Conservation (phyloP, 345 rosid genomes). For the Schrenkiella parvula region DNA sequence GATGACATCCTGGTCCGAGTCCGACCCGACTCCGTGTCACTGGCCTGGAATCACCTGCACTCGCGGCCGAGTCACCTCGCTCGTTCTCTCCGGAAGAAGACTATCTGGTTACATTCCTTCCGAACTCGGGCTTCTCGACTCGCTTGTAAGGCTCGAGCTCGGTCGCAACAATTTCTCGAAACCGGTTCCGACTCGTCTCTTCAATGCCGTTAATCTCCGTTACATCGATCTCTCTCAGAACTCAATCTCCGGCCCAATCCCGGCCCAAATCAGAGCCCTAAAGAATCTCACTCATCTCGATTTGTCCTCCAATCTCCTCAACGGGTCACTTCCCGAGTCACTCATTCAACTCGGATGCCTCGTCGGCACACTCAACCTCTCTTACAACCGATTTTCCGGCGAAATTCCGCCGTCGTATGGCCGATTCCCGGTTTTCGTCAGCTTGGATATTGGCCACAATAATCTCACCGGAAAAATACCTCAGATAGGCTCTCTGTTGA, state of each 20-base stretch:
- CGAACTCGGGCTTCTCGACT: slow-evolving; percentile 72
- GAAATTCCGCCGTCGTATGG: slow-evolving; percentile 73
- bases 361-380: slow-evolving; percentile 69
- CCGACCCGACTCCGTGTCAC: slow-evolving; percentile 73
- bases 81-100: slow-evolving; percentile 49
- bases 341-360: slow-evolving; percentile 56
- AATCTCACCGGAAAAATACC: slow-evolving; percentile 87
- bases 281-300: slow-evolving; percentile 57
- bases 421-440: slow-evolving; percentile 60
- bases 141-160: slow-evolving; percentile 56
- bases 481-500: slow-evolving; percentile 69
- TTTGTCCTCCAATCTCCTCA: slow-evolving; percentile 62
- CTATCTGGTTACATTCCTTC: slow-evolving; percentile 85
- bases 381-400: slow-evolving; percentile 65
- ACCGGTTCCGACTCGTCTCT: slow-evolving; percentile 54
- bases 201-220: slow-evolving; percentile 47
- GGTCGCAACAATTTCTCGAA: slow-evolving; percentile 64
- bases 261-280: slow-evolving; percentile 45
- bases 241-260: slow-evolving; percentile 64
- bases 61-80: slow-evolving; percentile 54
- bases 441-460: slow-evolving; percentile 79
- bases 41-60: slow-evolving; percentile 74
- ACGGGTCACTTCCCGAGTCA: slow-evolving; percentile 68
- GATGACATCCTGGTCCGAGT: slow-evolving; percentile 64
- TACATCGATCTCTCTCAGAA: slow-evolving; percentile 70